phyloP scores from a whole-genome alignment of 2,329 filamentous ascomycete species.

The Colletotrichum melonis region DNA sequence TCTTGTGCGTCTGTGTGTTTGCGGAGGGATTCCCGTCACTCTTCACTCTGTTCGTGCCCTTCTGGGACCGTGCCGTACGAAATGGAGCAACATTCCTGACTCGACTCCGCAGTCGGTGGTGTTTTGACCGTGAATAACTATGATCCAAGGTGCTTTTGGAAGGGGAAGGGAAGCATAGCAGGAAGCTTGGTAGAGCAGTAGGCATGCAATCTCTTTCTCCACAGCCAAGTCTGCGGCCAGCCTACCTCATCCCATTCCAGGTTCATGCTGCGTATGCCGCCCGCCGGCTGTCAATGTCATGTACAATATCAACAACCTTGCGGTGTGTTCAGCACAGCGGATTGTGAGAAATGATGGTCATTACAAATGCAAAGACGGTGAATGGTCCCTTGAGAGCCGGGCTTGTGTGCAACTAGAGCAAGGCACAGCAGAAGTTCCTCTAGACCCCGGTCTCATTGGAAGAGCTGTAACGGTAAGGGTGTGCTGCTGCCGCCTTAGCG shows the following conservation, averaged over 20 bases:
- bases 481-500: background rate
- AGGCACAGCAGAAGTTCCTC: conserved; percentile 13
- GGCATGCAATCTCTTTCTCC: background rate
- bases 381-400: background rate
- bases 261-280: too few species aligned
- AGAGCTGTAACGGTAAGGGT: background rate
- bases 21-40: background rate
- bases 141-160: background rate
- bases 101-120: background rate
- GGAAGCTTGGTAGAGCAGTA: background rate
- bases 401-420: background rate
- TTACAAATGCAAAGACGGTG: conserved; percentile 23
- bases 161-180: background rate
- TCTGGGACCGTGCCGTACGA: background rate
- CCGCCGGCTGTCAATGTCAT: background rate
- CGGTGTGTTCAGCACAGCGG: background rate
- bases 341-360: background rate
- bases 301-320: background rate
- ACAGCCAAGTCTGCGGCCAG: background rate
- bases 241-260: background rate
- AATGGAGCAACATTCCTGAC: conserved; percentile 9
- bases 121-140: background rate
- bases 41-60: background rate
- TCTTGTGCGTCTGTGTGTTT: background rate
- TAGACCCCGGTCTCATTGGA: background rate